phyloP scores from a whole-genome alignment of 2,329 filamentous ascomycete species.

The Aspergillus sp. region DNA sequence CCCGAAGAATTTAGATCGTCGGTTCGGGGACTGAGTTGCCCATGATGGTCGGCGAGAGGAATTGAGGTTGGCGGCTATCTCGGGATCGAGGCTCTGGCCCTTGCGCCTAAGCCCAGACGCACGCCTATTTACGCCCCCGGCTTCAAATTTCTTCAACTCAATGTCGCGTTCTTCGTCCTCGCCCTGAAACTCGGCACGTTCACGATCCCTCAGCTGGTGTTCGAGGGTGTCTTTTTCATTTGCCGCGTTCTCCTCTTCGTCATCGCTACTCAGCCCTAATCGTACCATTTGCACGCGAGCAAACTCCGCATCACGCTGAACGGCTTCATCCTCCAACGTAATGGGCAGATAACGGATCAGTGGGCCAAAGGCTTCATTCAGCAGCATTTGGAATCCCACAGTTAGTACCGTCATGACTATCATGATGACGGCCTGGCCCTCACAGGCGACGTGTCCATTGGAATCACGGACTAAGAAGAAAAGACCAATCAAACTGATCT shows the following conservation, averaged over 20 bases:
- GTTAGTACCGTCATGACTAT: constrained; percentile 72
- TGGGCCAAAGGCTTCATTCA: constrained; percentile 82
- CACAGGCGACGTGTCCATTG: constrained; percentile 56
- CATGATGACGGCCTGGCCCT: constrained; percentile 81
- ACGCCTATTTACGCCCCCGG: constrained; percentile 20
- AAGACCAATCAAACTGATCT: constrained; percentile 81
- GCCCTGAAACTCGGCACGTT: constrained; percentile 39
- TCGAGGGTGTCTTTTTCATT: constrained; percentile 46
- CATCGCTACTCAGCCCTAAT: constrained; percentile 57
- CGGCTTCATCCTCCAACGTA: constrained; percentile 92
- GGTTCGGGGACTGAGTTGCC: constrained; percentile 40
- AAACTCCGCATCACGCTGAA: constrained; percentile 86
- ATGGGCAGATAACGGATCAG: constrained; percentile 88
- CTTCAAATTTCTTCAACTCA: constrained; percentile 44
- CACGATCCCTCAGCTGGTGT: constrained; percentile 46
- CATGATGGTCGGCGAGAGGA: constrained; percentile 41
- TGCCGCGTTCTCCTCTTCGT: constrained; percentile 26
- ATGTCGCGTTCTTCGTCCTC: constrained; percentile 48
- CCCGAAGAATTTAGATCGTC: constrained; percentile 42
- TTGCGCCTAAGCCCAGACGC: constrained; percentile 1
- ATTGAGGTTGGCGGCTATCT: constrained; percentile 24
- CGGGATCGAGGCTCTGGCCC: constrained; percentile 15
- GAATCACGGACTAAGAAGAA: constrained; percentile 75
- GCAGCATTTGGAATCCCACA: constrained; percentile 70
- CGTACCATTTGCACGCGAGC: constrained; percentile 72